Percentiles rank a stretch among this genome's conserved stretches.
phyloP scores from a whole-genome alignment of 805 yeast genomes.

The Yamadazyma olivae region DNA sequence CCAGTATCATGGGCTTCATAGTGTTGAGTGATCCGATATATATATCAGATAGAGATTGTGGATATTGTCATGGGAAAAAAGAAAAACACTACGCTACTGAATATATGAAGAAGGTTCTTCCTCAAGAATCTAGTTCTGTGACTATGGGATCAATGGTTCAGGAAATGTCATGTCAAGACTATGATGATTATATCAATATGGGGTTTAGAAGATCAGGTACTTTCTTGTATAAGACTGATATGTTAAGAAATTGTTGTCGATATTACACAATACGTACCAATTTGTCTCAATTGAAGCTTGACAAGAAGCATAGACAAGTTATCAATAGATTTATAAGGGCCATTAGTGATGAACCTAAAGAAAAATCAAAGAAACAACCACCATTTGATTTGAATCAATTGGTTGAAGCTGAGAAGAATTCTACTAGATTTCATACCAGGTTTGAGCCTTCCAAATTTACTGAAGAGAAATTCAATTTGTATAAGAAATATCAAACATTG shows the following conservation, averaged over 20 bases:
- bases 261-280: constrained; percentile 73
- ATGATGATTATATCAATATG: constrained; percentile 62
- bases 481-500: constrained; percentile 62
- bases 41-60: constrained; percentile 52
- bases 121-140: constrained; percentile 15
- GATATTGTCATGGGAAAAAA: constrained; percentile 63
- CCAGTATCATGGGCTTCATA: too few relatives aligned
- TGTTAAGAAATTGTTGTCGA: constrained; percentile 72
- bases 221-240: constrained; percentile 63
- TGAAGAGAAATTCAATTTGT: constrained; percentile 59
- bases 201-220: constrained; percentile 82
- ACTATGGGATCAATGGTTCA: constrained; percentile 41
- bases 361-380: neutral
- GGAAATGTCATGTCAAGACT: constrained; percentile 47
- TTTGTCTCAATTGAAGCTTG: constrained; percentile 40
- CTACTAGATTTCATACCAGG: constrained; percentile 35
- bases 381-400: constrained; percentile 29
- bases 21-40: constrained; percentile 42
- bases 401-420: constrained; percentile 36
- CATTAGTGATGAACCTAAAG: constrained; percentile 18
- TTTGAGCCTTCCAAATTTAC: constrained; percentile 54
- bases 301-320: constrained; percentile 65
- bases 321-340: constrained; percentile 57
- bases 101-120: constrained; percentile 15
- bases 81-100: constrained; percentile 36